Evolutionary conservation across 208 protist species (phyloP).

Genomic region (Acanthamoeba triangularis): DNA sequence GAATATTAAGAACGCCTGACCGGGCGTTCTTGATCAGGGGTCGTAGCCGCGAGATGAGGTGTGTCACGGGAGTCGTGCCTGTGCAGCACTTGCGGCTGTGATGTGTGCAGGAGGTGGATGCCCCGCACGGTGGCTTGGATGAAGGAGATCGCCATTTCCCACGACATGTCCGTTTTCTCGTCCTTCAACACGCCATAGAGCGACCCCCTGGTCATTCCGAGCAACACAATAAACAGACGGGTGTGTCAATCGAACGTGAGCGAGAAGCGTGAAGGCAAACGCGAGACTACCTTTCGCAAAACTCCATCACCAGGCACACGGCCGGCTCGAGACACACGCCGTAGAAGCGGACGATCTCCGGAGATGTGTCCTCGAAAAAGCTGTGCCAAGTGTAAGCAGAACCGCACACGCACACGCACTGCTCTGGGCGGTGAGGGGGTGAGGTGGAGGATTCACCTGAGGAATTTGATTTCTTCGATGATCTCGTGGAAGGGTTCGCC

Average conservation of each 20-base stretch:
- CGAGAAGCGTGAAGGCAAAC: not conserved
- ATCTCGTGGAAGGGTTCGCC: constrained; percentile 81
- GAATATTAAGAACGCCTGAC: too few species aligned
- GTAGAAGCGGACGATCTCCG: constrained; percentile 57
- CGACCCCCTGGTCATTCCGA: not conserved
- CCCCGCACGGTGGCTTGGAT: not conserved
- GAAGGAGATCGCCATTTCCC: constrained; percentile 60
- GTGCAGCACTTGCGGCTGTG: constrained; percentile 9
- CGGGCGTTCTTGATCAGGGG: not conserved
- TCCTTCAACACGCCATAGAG: constrained; percentile 28
- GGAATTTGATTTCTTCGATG: constrained; percentile 86
- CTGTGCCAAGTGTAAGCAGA: not conserved
- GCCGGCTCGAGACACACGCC: constrained; percentile 60
- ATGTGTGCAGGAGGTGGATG: constrained; percentile 36
- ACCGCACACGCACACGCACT: too few species aligned
- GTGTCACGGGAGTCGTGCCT: not conserved
- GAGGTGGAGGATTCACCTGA: constrained; percentile 79
- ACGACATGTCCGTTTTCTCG: constrained; percentile 8
- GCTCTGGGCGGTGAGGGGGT: too few species aligned
- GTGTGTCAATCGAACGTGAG: not conserved
- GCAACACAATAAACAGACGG: too few species aligned
- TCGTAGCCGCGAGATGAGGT: too few species aligned
- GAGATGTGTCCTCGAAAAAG: constrained; percentile 17
- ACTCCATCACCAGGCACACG: constrained; percentile 74
- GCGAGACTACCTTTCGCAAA: not conserved